Evolutionary conservation across 352 stramenopile species (phyloP), one percentile per base, ranked within the genome.

Genomic region (Pythium rishiriense): DNA sequence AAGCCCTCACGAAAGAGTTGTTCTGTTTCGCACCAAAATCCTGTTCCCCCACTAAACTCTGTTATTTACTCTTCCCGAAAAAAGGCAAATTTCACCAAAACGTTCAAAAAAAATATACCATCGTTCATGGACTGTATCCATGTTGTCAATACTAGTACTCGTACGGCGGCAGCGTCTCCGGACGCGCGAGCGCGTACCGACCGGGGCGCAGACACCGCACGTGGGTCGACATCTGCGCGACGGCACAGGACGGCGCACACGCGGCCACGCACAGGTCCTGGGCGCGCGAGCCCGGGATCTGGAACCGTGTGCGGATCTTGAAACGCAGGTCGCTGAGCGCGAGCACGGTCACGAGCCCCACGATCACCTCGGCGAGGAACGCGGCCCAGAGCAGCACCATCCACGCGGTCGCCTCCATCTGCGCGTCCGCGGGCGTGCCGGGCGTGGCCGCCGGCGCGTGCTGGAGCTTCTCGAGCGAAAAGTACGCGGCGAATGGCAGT

Each of bases 111-210:
- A 50, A 50, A 31, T 50, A 19, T 22, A 26, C 22, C 43, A 7
- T 7, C 10, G 6, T 50, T 22, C 4, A n/a, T 10, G 8, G n/a
- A 7, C n/a, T n/a, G 17, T 47, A 12, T 7, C 8, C 5, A 47
- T 17, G 9, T 29, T 24, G 12, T 58, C 47, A 61, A 19, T 66
- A 58, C 31, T 62, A 15, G 59, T 70, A 77, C 31, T 62, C 22
- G 59, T 70, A 77, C 7, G 66, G 57, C 21, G 70, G 70, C 25
- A 74, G 56, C 57, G 64, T 58, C 47, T 70, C 69, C 0, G 58
- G 48, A 72, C 37, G 74, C 62, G 47, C 79, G 68, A 78, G 93
- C 46, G 70, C 91, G 81, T 87, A 91, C 85, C 72, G 88, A 85
- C 58, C 83, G 28, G 64, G 89, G 78, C 59, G 66, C 51, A 74